Evolutionary conservation across 176 grass and related monocot genomes (phyloP).

Genomic region (Bothriochloa decipiens): DNA sequence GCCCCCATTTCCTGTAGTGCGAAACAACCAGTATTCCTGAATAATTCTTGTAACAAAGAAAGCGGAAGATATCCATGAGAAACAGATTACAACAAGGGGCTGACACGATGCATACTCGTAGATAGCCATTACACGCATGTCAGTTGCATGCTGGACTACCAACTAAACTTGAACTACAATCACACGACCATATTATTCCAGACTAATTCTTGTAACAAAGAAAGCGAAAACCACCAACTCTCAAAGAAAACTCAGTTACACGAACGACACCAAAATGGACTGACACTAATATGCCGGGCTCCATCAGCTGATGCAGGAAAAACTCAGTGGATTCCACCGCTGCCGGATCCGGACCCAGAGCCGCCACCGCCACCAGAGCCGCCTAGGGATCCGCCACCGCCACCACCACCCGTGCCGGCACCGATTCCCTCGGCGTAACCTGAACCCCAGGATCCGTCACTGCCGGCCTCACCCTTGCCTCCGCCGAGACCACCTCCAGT

Average conservation of each 20-base stretch:
- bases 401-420: slow-evolving; percentile 29
- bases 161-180: slow-evolving; percentile 3
- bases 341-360: slow-evolving; percentile 30
- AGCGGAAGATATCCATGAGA: neutral
- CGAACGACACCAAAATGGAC: neutral
- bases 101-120: neutral
- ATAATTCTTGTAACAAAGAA: no score
- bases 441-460: neutral
- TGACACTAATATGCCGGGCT: neutral
- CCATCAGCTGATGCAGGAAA: neutral
- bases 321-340: slow-evolving; percentile 20
- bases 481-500: slow-evolving; percentile 8
- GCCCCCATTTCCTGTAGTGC: no score
- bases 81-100: neutral
- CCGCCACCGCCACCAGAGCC: slow-evolving; percentile 29
- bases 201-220: slow-evolving; percentile 13
- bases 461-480: slow-evolving; percentile 28
- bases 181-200: slow-evolving; percentile 26
- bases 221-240: neutral
- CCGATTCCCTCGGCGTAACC: slow-evolving; percentile 32
- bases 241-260: neutral
- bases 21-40: no score
- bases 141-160: slow-evolving; percentile 25
- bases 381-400: slow-evolving; percentile 24
- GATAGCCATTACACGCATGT: slow-evolving; percentile 1